Percentiles rank a stretch among this genome's conserved stretches.
Evolutionary conservation across 352 stramenopile genomes (phyloP).

Genomic region (Elongisporangium undulatum): DNA sequence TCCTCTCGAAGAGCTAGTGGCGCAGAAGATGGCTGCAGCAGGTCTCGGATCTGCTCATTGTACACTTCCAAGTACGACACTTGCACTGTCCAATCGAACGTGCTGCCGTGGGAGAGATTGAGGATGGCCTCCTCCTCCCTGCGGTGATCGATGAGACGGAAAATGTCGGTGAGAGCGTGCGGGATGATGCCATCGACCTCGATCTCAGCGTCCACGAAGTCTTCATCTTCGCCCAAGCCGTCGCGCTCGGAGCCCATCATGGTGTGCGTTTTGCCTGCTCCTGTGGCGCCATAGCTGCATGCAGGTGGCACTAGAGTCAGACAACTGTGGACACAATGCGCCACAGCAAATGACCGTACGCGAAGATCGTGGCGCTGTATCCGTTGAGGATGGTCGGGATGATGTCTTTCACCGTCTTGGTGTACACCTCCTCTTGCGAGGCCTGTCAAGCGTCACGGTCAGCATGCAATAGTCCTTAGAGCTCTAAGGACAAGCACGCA

Average conservation of each 20-base stretch:
- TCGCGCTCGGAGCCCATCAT: conserved; percentile 75
- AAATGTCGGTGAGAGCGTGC: conserved; percentile 51
- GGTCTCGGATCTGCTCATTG: conserved; percentile 95
- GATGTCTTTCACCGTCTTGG: conserved; percentile 54
- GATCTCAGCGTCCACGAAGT: conserved; percentile 35
- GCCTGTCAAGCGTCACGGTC: conserved; percentile 8
- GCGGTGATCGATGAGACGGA: conserved; percentile 58
- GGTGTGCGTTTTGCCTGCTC: conserved; percentile 65
- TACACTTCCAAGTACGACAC: conserved; percentile 98
- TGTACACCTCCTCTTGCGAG: conserved; percentile 50
- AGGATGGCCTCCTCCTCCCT: conserved; percentile 48
- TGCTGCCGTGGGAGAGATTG: conserved; percentile 32
- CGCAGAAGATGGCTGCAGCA: conserved; percentile 49
- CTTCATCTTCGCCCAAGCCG: conserved; percentile 29
- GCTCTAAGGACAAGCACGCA: not conserved
- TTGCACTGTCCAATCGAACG: conserved; percentile 77
- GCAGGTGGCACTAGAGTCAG: not conserved
- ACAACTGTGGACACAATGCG: not conserved
- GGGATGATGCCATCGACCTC: conserved; percentile 85
- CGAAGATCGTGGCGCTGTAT: conserved; percentile 83
- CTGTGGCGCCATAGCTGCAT: conserved; percentile 45
- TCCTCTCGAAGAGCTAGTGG: conserved; percentile 43
- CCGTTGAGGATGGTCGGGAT: conserved; percentile 66
- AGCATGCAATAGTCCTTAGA: not conserved
- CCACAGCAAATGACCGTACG: conserved; percentile 14